Conservation (phyloP, 768 basidiomycete species). For the Kwoniella dejecticola region DNA sequence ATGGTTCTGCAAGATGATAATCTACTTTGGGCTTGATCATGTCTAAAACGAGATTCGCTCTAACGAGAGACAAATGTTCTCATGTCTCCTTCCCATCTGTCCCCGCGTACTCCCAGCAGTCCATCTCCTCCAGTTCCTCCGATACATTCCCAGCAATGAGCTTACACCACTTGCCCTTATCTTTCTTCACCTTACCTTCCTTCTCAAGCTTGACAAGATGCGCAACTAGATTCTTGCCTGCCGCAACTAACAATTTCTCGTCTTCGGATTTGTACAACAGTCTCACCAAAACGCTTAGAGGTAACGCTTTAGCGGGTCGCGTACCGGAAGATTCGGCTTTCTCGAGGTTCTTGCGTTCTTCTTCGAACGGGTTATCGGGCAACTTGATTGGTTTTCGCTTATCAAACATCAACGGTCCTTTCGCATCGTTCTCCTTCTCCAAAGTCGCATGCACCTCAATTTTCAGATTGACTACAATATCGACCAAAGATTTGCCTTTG, state of each 20-base stretch:
- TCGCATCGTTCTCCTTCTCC: conserved; percentile 13
- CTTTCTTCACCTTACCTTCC: conserved; percentile 35
- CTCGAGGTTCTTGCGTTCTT: conserved; percentile 1
- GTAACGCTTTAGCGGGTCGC: not conserved
- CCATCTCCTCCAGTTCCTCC: conserved; percentile 22
- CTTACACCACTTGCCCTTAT: conserved; percentile 23
- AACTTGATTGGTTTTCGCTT: conserved; percentile 4
- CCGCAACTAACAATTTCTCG: conserved; percentile 35
- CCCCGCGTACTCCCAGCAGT: conserved; percentile 32
- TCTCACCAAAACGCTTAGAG: conserved; percentile 29
- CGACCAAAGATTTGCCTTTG: conserved; percentile 1
- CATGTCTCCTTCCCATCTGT: too few relatives aligned
- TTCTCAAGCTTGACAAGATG: conserved; percentile 43
- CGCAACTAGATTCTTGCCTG: conserved; percentile 22
- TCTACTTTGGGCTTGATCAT: too few relatives aligned
- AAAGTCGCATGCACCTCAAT: conserved; percentile 18
- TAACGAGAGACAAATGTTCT: too few relatives aligned
- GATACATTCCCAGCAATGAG: conserved; percentile 23
- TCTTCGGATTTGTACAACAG: conserved; percentile 38
- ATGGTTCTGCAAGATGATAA: too few relatives aligned
- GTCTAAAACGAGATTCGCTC: too few relatives aligned
- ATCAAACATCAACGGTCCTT: conserved; percentile 18
- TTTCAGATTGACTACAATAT: conserved; percentile 9
- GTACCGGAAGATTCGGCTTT: conserved; percentile 2
- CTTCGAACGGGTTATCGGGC: conserved; percentile 15